These are phyloP conservation scores for Monosporozyma solicola DNA, from an alignment of 805 yeast genomes.

Conservation along the genomic window DNA sequence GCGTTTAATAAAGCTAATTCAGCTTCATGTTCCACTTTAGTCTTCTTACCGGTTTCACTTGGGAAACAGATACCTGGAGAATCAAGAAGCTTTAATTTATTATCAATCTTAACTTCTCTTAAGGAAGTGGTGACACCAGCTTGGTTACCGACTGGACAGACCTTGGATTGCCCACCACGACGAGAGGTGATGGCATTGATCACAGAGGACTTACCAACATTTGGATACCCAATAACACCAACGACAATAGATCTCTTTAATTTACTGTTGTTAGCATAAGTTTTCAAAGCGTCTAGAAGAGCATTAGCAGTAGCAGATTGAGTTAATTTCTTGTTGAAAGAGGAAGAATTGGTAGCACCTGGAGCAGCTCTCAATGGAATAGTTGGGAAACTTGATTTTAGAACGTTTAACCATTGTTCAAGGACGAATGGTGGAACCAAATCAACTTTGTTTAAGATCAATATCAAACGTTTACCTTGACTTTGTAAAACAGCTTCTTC, in stretches of 20 bases:
- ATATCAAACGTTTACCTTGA: slow-evolving; percentile 70
- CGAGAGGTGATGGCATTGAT: slow-evolving; percentile 81
- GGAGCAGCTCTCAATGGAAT: slow-evolving; percentile 78
- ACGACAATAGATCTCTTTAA: slow-evolving; percentile 83
- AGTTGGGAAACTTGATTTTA: slow-evolving; percentile 81
- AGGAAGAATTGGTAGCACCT: slow-evolving; percentile 57
- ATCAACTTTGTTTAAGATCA: slow-evolving; percentile 86
- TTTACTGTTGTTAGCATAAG: slow-evolving; percentile 75
- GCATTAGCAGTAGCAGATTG: slow-evolving; percentile 63
- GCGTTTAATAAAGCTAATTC: slow-evolving; percentile 83
- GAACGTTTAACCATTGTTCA: slow-evolving; percentile 72
- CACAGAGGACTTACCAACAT: slow-evolving; percentile 92
- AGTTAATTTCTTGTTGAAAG: slow-evolving; percentile 67
- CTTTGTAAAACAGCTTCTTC: slow-evolving; percentile 81
- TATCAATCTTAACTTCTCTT: slow-evolving; percentile 88
- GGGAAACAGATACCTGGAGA: slow-evolving; percentile 99
- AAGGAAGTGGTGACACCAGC: slow-evolving; percentile 94
- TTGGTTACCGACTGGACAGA: slow-evolving; percentile 95
- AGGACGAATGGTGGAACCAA: slow-evolving; percentile 79
- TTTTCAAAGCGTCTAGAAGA: slow-evolving; percentile 70
- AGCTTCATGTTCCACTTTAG: slow-evolving; percentile 67
- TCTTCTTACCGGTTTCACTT: slow-evolving; percentile 41
- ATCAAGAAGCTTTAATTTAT: slow-evolving; percentile 78
- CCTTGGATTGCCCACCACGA: slow-evolving; percentile 56
- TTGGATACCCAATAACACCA: slow-evolving; percentile 96